Evolutionary conservation across 2,329 filamentous ascomycete genomes (phyloP), one percentile per base, ranked within the genome.

Genomic region (Stylonectria norvegica): DNA sequence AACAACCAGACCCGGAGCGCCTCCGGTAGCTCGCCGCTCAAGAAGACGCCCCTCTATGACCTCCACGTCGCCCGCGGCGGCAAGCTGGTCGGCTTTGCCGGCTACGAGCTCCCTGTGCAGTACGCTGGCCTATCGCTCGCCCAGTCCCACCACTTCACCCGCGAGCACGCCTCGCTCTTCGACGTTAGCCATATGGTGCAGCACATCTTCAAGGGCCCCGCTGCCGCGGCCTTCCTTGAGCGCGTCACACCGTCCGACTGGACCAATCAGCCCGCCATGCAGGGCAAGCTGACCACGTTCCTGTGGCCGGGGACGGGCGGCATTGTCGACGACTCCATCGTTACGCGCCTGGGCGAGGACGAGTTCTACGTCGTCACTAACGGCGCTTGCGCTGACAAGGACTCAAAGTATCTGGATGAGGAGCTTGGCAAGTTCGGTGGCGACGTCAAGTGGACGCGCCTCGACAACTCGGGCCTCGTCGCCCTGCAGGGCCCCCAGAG

Each of bases 101-200:
- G 89, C 52, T 95, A 84, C 70, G 75, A 79, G 55, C 96, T 98
- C 89, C 93, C 93, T 6, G 82, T 98, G 31, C 86, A 93, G 65
- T 98, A 97, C 71, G 68, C 75, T 22, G 78, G 82, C 51, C 75
- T 86, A 51, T 83, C 85, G 53, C 85, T 96, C 49, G 76, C 79
- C 52, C 86, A 89, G 46, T 95, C 89, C 37, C 93, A 97, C 72
- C 76, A 82, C 56, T 96, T 91, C 76, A 97, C 93, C 12, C 82
- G 93, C 39, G 76, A 81, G 55, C 86, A 90, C 66, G 86, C 88
- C 42, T 95, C 89, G 49, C 71, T 98, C 49, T 98, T 98, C 61
- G 93, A 98, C 66, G 93, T 97, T 39, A 85, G 85, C 63, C 93
- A 97, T 70, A 97, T 97, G 91, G 89, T 85, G 48, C 90, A 95